Conservation (phyloP, 2,329 filamentous ascomycete species). For the Zalaria sp. region DNA sequence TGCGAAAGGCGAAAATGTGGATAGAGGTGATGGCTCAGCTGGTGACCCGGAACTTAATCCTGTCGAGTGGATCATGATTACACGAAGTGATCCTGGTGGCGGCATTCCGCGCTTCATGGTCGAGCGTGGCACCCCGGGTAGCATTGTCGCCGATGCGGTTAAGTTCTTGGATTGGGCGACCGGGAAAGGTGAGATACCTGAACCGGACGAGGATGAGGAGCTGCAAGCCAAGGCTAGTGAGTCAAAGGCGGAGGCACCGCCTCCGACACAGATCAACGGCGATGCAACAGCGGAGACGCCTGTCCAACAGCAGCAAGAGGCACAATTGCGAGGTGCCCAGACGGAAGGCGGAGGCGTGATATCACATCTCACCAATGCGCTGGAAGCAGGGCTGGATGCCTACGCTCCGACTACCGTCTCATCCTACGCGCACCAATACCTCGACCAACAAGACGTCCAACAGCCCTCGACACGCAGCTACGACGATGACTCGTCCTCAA, state of each 20-base stretch:
- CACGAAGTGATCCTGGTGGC: constrained; percentile 74
- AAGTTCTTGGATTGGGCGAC: constrained; percentile 74
- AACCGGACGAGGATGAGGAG: constrained; percentile 18
- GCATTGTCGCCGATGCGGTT: constrained; percentile 63
- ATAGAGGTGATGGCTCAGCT: constrained; percentile 6
- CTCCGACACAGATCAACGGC: background rate
- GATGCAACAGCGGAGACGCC: background rate
- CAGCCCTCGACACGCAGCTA: background rate
- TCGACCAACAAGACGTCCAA: constrained; percentile 6
- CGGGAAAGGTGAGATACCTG: constrained; percentile 28
- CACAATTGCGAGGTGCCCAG: background rate
- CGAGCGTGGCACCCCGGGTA: constrained; percentile 72
- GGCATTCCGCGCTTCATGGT: constrained; percentile 83
- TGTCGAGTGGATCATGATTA: constrained; percentile 89
- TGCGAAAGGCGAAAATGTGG: constrained; percentile 17
- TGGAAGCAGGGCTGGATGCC: constrained; percentile 17
- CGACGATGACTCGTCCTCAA: constrained; percentile 10
- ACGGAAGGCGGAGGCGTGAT: constrained; percentile 14
- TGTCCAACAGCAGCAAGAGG: constrained; percentile 3
- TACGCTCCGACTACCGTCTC: constrained; percentile 20
- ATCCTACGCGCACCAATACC: constrained; percentile 11
- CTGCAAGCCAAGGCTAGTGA: constrained; percentile 7
- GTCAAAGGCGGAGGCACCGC: constrained; percentile 6
- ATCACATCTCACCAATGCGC: constrained; percentile 13
- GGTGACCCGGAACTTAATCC: constrained; percentile 33